These are phyloP conservation scores for Xylaria flabelliformis DNA, from an alignment of 495 filamentous ascomycete species.

Conservation along the genomic window DNA sequence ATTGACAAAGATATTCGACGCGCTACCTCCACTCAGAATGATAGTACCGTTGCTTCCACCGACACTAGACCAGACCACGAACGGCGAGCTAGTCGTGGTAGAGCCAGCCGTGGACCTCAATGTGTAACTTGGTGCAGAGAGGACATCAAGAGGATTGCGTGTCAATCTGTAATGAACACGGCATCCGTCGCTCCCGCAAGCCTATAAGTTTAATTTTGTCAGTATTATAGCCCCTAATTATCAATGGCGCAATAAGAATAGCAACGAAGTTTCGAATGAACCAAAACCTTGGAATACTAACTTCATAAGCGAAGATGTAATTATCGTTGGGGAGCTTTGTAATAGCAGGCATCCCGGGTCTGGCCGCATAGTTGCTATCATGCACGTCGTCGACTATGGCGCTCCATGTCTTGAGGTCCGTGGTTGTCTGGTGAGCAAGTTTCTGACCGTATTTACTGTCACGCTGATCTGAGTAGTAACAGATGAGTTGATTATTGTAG, in stretches of 20 bases:
- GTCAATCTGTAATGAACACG: conserved; percentile 53
- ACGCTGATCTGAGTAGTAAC: conserved; percentile 75
- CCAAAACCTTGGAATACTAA: not conserved
- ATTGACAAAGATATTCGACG: conserved; percentile 65
- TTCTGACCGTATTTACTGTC: conserved; percentile 71
- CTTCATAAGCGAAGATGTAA: conserved; percentile 68
- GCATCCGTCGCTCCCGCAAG: conserved; percentile 59
- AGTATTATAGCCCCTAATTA: not conserved
- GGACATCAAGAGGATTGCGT: conserved; percentile 8
- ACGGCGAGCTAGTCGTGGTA: conserved; percentile 52
- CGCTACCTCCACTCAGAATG: conserved; percentile 60
- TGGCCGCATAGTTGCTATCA: conserved; percentile 63
- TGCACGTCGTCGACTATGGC: conserved; percentile 64
- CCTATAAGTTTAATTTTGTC: conserved; percentile 31
- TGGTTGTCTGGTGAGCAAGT: conserved; percentile 64
- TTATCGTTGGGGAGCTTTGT: conserved; percentile 60
- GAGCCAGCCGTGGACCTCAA: conserved; percentile 54
- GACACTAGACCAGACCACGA: conserved; percentile 59
- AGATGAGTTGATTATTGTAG: conserved; percentile 62
- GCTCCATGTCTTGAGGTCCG: conserved; percentile 64
- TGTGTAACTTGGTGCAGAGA: conserved; percentile 35
- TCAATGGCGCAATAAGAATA: too few species aligned
- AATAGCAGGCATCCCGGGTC: conserved; percentile 72
- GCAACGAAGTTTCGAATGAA: not conserved
- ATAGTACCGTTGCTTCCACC: conserved; percentile 65